These are phyloP conservation scores for Neurospora intermedia DNA, from an alignment of 495 filamentous ascomycete genomes.

Conservation along the genomic window DNA sequence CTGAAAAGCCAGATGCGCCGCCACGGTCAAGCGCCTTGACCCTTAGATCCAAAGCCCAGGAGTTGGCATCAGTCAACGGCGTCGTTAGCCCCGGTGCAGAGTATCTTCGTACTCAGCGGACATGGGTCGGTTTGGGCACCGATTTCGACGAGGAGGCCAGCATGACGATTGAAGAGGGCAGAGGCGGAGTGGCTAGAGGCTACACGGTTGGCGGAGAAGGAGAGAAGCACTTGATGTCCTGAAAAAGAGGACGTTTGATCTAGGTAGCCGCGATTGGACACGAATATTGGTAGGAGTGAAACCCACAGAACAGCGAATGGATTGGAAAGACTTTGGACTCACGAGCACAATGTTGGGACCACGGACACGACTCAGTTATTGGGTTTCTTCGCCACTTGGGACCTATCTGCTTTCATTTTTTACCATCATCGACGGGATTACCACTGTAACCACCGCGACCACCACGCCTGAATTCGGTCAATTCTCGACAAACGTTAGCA, in stretches of 20 bases:
- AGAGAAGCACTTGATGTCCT: slow-evolving; percentile 7
- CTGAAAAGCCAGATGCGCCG: slow-evolving; percentile 1
- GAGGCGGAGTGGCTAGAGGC: slow-evolving; percentile 80
- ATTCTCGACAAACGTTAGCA: background rate
- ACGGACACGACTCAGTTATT: background rate
- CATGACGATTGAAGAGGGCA: slow-evolving; percentile 65
- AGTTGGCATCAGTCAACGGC: slow-evolving; percentile 67
- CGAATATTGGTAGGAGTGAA: background rate
- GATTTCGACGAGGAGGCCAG: slow-evolving; percentile 65
- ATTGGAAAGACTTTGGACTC: background rate
- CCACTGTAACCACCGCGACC: background rate
- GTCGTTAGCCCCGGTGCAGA: slow-evolving; percentile 84
- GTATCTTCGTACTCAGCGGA: slow-evolving; percentile 69
- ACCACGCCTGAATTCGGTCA: background rate
- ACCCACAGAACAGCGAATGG: background rate
- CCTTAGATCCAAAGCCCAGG: slow-evolving; percentile 48
- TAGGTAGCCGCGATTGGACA: background rate
- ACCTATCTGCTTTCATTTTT: background rate
- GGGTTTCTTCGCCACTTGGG: background rate
- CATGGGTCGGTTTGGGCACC: slow-evolving; percentile 85
- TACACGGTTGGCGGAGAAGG: slow-evolving; percentile 61
- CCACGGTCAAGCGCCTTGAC: slow-evolving; percentile 35
- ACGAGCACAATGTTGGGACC: background rate
- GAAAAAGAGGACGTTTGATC: background rate
- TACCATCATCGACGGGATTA: background rate